Evolutionary conservation across 169 alveolate genomes (phyloP).

Genomic region (Eimeria sp.): DNA sequence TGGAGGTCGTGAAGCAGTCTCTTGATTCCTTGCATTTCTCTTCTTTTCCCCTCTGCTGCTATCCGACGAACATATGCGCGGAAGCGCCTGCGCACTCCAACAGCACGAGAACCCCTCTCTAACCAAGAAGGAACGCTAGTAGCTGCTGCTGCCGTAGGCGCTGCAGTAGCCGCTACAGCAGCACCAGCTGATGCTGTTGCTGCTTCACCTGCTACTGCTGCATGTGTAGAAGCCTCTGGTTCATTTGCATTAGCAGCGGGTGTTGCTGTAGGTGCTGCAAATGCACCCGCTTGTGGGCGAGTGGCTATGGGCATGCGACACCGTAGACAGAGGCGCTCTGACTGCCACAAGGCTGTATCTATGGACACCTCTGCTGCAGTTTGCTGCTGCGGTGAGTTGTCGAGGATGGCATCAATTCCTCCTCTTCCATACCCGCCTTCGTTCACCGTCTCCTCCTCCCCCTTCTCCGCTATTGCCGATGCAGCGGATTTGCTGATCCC

Average conservation of each 20-base stretch:
- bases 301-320: background rate
- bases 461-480: background rate
- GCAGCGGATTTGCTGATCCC: background rate
- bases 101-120: background rate
- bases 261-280: too few relatives aligned
- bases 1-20: constrained; percentile 1
- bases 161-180: too few relatives aligned
- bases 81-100: constrained; percentile 5
- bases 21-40: background rate
- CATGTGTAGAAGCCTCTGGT: too few relatives aligned
- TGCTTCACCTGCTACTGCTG: too few relatives aligned
- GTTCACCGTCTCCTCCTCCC: background rate
- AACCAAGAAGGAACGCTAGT: background rate
- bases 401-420: too few relatives aligned
- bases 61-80: constrained; percentile 1
- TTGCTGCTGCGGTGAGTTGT: too few relatives aligned
- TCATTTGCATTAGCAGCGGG: too few relatives aligned
- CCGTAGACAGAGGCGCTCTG: background rate
- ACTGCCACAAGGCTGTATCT: constrained; percentile 24
- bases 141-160: background rate
- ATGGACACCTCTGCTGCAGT: background rate
- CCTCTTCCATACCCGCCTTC: background rate
- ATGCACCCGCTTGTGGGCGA: too few relatives aligned
- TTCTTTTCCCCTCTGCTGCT: background rate
- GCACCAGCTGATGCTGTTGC: too few relatives aligned